Evolutionary conservation across 2,329 filamentous ascomycete species (phyloP), one percentile per base, ranked within the genome.

Genomic region (Trichoderma sp.): DNA sequence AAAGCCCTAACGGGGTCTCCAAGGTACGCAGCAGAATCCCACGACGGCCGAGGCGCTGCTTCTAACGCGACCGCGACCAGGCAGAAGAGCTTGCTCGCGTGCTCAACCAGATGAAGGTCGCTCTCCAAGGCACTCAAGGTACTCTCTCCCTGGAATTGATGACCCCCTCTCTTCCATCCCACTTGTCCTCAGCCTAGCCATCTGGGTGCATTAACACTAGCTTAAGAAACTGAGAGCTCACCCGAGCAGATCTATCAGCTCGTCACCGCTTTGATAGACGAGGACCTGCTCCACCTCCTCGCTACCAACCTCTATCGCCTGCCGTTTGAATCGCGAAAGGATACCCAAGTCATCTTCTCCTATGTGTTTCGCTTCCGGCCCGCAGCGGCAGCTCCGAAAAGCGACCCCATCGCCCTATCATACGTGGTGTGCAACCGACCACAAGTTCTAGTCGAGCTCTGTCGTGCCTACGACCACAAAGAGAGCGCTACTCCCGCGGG

Each of bases 311-410:
- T 99, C 57, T 89, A 93, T 80, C 88, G 91, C 63, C 87, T 99
- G 5, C 94, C 95, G 0, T 99, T 99, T 83, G 96, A 99, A 83
- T 93, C 94, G 47, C 91, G 95, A 76, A 98, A 97, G 83, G 95
- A 97, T 77, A 92, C 93, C 14, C 95, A 97, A 79, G 92, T 96
- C 72, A 96, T 97, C 78, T 96, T 98, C 82, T 97, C 94, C 52
- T 96, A 95, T 79, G 92, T 96, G 74, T 93, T 97, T 78, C 92
- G 94, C 73, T 97, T 96, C 84, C 92, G 92, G 72, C 91, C 91
- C 6, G 84, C 88, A 53, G 88, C 87, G 55, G 87, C 87, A 2
- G 88, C 90, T 24, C 85, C 87, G 14, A 89, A 89, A 76, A 87
- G 86, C 73, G 93, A 96, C 71, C 93, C 94, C 0, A 88, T 94